A percentile compares a stretch with the other conserved stretches of the same genome.
phyloP scores from a whole-genome alignment of 306 rosid species.

The Trifolium subterraneum region DNA sequence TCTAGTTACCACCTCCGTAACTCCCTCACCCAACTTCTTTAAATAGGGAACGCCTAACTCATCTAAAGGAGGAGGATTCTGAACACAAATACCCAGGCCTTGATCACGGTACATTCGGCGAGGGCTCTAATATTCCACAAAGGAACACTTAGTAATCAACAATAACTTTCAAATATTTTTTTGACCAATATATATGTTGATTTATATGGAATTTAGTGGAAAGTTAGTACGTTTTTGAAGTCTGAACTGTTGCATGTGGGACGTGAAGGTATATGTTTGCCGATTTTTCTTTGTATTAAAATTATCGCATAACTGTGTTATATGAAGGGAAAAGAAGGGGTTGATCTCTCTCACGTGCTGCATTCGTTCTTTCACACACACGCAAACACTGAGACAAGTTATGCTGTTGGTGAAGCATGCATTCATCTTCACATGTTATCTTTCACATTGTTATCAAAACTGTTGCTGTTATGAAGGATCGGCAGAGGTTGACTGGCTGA shows the following conservation, averaged over 20 bases:
- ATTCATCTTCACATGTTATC: conserved; percentile 18
- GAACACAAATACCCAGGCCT: no score
- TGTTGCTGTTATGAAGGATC: conserved; percentile 5
- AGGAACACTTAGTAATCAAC: not conserved
- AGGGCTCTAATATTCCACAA: no score
- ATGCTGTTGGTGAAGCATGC: conserved; percentile 3
- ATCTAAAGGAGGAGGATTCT: no score
- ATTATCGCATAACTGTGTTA: conserved; percentile 8
- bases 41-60: no score
- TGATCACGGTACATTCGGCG: no score
- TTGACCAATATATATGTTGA: not conserved
- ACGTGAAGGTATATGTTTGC: not conserved
- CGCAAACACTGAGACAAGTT: not conserved
- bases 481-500: conserved; percentile 8
- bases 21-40: no score
- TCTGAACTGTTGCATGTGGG: conserved; percentile 24
- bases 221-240: not conserved
- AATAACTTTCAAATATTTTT: conserved; percentile 11
- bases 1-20: no score
- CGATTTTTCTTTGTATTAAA: not conserved
- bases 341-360: not conserved
- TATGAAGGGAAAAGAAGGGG: conserved; percentile 31
- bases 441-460: not conserved
- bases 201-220: conserved; percentile 12
- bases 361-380: not conserved